Base-by-base conservation (phyloP, 257 asterid species). In the Avicennia marina region DNA sequence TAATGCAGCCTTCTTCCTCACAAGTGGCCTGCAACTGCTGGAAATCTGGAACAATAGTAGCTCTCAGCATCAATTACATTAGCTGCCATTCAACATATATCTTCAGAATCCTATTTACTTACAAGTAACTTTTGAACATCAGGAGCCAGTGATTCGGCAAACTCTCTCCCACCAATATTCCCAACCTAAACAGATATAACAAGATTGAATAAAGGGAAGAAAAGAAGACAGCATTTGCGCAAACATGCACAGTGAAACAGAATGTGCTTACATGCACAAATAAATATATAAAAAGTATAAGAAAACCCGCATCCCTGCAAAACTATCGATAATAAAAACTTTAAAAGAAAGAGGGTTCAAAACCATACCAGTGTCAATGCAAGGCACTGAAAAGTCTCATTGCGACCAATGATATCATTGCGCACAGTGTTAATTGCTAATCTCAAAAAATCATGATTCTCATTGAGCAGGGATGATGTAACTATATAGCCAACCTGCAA, bases 71-170 rank as follows among this genome's bases (percentile, higher is more conserved):
- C 61, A 60, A 36, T 22, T 47, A 32, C 58, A 56, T n/a, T 36
- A 4, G 64, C 57, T 24, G 63, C 16, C 33, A 51, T 18, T 69
- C 42, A 43, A 63, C 53, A 51, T 54, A 26, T 54, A 46, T 54
- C 70, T 72, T 56, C 52, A 48, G 49, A 58, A 77, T 56, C 49
- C 52, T 50, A 48, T 63, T 53, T 33, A 61, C 97, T 82, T 82
- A 94, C 99, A 68, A 94, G 96, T 74, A 94, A 72, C 79, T 86
- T 94, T 76, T 94, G 99, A 69, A 94, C 99, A 89, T 94, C 99
- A 58, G 99, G 99, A 59, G 99, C 96, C 71, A 94, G 76, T 47
- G 99, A 89, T 70, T 94, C 99, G 39, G 99, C 96, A 75, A 94
- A 94, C 42, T 94, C 99, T 60, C 97, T 80, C 56, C 99, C 99